Base-by-base conservation (phyloP, 2,329 filamentous ascomycete species). In the Exophiala sp. region DNA sequence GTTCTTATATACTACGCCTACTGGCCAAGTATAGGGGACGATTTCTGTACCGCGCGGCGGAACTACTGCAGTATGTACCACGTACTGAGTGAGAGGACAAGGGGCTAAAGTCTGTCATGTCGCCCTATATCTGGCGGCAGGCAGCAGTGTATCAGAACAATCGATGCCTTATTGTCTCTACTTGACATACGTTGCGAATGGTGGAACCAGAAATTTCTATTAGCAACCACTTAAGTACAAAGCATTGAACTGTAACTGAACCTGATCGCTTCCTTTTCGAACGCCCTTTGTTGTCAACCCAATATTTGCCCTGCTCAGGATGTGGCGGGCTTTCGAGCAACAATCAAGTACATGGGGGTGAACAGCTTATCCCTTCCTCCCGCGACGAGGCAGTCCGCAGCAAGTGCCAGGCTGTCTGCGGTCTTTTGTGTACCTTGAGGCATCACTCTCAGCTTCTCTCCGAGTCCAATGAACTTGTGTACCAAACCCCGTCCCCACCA, bases 321-420 rank as follows among this genome's bases (percentile, higher is more conserved):
- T n/a, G n/a, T 13, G 19, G 40, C 38, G 19, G 91, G 88, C 78
- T 96, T 96, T 71, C 87, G 82, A 54, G 82, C 91, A 52, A 96
- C 81, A 88, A 96, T 96, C 65, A 97, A 75, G 73, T 95, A 96
- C 91, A 97, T 97, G 49, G 91, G 91, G 1, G 91, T 97, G 73
- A 97, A 97, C n/a, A 97, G 79, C 69, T 95, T 86, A 73, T 90
- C 78, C 68, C 82, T 80, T 29, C 83, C 91, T 70, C 91, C 91
- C 41, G 86, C 88, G 18, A 95, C 90, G 44, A 97, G 75, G 62
- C 81, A 86, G 69, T 96, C 90, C 9, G 81, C 89, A 24, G 88
- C 90, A 51, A 82, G 65, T 4, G 86, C 89, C 63, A 97, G 72
- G 64, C 86, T 89, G 70, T 96, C 86, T 9, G 89, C 90, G n/a